Base-by-base conservation (phyloP, 495 filamentous ascomycete species). In the Penicillium bovifimosum region DNA sequence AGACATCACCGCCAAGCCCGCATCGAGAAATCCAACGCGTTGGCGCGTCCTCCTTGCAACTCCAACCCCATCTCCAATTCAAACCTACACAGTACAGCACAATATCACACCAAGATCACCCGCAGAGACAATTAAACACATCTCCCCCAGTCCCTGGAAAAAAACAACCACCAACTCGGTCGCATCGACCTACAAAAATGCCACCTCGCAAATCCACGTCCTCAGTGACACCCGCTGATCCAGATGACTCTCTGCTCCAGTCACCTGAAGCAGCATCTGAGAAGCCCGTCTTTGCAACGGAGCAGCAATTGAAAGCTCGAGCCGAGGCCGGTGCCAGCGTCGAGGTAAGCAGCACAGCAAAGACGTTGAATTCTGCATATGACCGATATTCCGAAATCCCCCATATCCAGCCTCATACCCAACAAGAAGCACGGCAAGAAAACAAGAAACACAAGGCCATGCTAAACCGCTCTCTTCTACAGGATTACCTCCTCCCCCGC, bases 401-500 rank as follows among this genome's bases (percentile, higher is more conserved):
- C 32, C 35, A 20, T 20, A 10, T 20, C 35, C 24, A 11, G 20
- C 2, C 8, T 13, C 6, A 16, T 18, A 31, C n/a, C 11, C n/a
- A 8, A n/a, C n/a, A n/a, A n/a, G 13, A 6, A n/a, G n/a, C 24
- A 17, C 14, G 11, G 6, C 17, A 42, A 36, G 18, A 6, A 9
- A 14, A 10, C n/a, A 11, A 20, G 27, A 29, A n/a, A n/a, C n/a
- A 32, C 2, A 3, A 42, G 6, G 10, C 7, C 20, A 42, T 41
- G 24, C 45, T 55, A 44, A 57, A n/a, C n/a, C 16, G 16, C 28
- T 41, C 28, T 46, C 11, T 16, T 5, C 8, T n/a, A 4, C 26
- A 96, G 91, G 93, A 98, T 65, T 85, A 95, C 50, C 87, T 80
- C 34, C 84, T 98, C 16, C 93, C 93, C 1, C 92, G 90, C 65